Evolutionary conservation across 139 green algal species (phyloP), one percentile per base, ranked within the genome.

Genomic region (Spirogloea muscicola): DNA sequence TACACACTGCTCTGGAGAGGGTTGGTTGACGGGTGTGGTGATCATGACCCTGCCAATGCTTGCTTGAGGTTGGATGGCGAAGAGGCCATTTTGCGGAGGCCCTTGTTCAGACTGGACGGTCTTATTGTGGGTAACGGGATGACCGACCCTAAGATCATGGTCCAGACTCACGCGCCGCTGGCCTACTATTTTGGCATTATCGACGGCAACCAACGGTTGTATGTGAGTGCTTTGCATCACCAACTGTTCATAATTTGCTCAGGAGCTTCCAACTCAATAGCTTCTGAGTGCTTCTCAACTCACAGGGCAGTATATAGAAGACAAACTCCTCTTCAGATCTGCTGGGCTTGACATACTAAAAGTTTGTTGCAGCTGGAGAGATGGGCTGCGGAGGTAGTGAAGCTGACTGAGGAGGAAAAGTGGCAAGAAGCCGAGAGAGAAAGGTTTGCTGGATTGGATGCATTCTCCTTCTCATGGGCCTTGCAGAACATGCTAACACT

Each of bases 131-230:
- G 84, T 60, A 88, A 88, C 59, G 84, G 84, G 16, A 58, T 88
- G 34, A 88, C 83, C 10, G 83, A 88, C 60, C 84, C 84, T 21
- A 52, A 75, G 25, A 36, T 75, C 4, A 87, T 92, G 77, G 82
- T 88, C 3, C 69, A 78, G 42, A 77, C 74, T 7, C 80, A 89
- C 42, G 83, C 83, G 1, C 68, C 84, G 29, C 59, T 73, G 0
- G 80, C 81, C 0, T 88, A 76, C 67, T 86, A 79, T 68, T 36
- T 76, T 33, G 88, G 87, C 0, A 42, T 88, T 29, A 80, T 91
- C 3, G 82, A 84, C 25, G 58, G 72, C n/a, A 55, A 65, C 0
- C 72, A 85, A 58, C 68, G 52, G 21, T 74, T 1, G 39, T 25
- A 63, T 0, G 82, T n/a, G n/a, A n/a, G n/a, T n/a, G n/a, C n/a